Evolutionary conservation across 148 eudicot genomes (phyloP).

Genomic region (Cornus controversa): DNA sequence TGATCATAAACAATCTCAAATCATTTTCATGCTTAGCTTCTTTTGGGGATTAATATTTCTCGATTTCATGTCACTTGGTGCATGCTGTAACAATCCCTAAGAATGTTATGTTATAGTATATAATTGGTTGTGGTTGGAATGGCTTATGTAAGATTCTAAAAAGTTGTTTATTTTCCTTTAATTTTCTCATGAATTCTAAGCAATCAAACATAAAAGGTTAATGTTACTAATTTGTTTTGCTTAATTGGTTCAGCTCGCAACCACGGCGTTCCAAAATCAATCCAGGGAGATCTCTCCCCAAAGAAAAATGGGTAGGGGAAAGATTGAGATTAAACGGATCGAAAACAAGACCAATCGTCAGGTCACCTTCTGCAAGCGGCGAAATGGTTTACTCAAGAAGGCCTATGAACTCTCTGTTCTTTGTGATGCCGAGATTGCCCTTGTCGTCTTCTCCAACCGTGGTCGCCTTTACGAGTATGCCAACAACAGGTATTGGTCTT

Average conservation of each 20-base stretch:
- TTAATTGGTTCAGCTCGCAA: constrained; percentile 11
- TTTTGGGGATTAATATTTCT: too few species aligned
- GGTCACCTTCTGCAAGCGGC: constrained; percentile 92
- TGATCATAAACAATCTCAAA: not conserved
- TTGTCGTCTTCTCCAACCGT: constrained; percentile 85
- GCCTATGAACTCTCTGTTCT: constrained; percentile 93
- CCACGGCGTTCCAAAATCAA: constrained; percentile 44
- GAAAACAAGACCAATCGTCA: constrained; percentile 94
- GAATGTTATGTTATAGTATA: not conserved
- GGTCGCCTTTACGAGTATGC: constrained; percentile 97
- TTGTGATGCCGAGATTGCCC: constrained; percentile 97
- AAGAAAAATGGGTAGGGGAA: constrained; percentile 78
- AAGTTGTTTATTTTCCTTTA: not conserved
- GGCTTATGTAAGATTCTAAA: not conserved
- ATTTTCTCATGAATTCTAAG: not conserved
- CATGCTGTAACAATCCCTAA: not conserved
- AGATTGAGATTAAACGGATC: constrained; percentile 94
- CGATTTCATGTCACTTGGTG: too few species aligned
- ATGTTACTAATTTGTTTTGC: not conserved
- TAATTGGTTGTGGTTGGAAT: not conserved
- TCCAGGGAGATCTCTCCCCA: constrained; percentile 59
- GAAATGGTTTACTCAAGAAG: constrained; percentile 89
- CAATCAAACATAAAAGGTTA: constrained; percentile 2
- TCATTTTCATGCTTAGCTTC: constrained; percentile 12
- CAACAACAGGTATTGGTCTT: constrained; percentile 64